A percentile compares a stretch with the other conserved stretches of the same genome.
Evolutionary conservation across 139 green algal genomes (phyloP).

Genomic region (Pseudopediastrum boryanum): DNA sequence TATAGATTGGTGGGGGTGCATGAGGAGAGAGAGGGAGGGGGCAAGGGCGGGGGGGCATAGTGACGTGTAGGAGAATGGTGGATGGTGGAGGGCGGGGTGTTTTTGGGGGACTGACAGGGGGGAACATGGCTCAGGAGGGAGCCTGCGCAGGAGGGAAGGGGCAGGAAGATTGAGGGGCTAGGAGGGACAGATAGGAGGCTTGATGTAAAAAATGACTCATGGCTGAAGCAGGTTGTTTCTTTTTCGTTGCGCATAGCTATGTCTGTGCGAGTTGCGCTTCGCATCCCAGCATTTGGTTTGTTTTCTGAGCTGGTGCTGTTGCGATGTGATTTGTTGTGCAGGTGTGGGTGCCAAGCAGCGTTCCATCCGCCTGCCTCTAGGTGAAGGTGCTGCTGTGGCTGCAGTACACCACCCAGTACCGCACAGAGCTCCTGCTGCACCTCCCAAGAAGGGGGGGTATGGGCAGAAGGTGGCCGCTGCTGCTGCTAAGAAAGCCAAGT

Average conservation of each 20-base stretch:
- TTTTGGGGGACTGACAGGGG: too few species aligned
- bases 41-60: neutral
- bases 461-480: too few species aligned
- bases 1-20: neutral
- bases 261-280: neutral
- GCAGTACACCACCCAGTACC: neutral
- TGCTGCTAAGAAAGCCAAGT: too few species aligned
- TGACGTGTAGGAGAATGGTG: neutral
- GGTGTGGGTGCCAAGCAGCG: neutral
- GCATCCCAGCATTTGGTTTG: too few species aligned
- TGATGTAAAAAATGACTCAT: neutral
- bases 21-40: neutral
- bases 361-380: neutral
- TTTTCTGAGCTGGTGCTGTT: neutral
- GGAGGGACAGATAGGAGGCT: neutral
- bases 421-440: neutral
- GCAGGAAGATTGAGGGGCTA: too few species aligned
- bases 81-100: neutral
- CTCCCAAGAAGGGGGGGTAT: neutral
- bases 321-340: neutral
- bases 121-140: too few species aligned
- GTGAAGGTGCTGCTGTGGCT: neutral
- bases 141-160: too few species aligned
- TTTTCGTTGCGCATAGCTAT: neutral
- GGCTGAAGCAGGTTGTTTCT: neutral